Percentiles rank a stretch among this genome's conserved stretches.
Conservation (phyloP, 306 rosid genomes). For the Vigna nakashimae region DNA sequence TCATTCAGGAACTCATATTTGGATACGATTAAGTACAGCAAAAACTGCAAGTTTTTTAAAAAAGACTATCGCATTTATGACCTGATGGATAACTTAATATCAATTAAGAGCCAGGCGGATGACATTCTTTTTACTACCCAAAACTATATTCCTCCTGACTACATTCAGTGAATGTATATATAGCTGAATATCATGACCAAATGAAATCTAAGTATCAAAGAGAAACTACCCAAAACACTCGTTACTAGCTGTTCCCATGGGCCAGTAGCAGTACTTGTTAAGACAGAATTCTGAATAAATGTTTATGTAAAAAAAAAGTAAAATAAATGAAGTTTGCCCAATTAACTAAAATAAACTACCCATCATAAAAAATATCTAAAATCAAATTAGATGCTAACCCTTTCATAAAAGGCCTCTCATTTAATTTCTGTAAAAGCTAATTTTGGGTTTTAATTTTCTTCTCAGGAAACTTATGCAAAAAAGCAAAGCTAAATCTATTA, state of each 20-base stretch:
- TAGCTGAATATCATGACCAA: background rate
- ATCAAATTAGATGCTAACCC: background rate
- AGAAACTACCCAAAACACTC: background rate
- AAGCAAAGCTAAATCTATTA: background rate
- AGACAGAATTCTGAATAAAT: background rate
- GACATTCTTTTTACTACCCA: background rate
- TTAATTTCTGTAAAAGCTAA: background rate
- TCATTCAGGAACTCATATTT: background rate
- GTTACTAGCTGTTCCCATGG: background rate
- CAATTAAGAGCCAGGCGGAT: background rate
- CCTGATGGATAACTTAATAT: conserved; percentile 4
- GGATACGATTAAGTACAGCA: background rate
- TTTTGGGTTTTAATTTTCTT: background rate
- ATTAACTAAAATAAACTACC: background rate
- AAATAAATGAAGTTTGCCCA: background rate
- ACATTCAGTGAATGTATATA: too few relatives aligned
- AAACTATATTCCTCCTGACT: background rate
- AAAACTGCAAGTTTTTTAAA: background rate
- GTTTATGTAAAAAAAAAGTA: background rate
- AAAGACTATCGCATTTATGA: background rate
- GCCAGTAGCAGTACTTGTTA: background rate
- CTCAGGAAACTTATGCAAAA: background rate
- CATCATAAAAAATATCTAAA: background rate
- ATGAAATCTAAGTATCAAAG: conserved; percentile 15
- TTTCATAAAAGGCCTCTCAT: background rate